phyloP scores from a whole-genome alignment of 305 asterid genomes.

The Solanum hybrid region DNA sequence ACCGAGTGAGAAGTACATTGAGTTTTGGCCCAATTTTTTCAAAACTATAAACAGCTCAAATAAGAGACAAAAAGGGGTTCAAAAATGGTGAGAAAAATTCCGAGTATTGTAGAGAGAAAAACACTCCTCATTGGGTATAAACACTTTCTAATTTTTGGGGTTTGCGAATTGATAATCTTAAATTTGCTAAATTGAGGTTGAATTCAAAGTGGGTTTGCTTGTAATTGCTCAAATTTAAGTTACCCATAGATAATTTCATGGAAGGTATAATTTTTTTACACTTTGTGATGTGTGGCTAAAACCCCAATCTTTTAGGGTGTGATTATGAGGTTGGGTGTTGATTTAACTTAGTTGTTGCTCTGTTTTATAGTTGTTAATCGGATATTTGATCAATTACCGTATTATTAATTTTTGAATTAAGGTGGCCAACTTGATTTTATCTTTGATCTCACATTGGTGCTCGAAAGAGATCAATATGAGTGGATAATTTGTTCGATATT shows the following conservation, averaged over 20 bases:
- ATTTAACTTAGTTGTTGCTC: not conserved
- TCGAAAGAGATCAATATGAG: not conserved
- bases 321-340: not conserved
- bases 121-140: not conserved
- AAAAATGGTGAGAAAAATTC: not conserved
- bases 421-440: not conserved
- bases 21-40: not conserved
- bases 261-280: not conserved
- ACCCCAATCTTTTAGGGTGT: not conserved
- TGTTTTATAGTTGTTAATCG: not conserved
- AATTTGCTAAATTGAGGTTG: not conserved
- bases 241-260: not conserved
- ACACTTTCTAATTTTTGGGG: not conserved
- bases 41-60: not conserved
- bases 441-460: not conserved
- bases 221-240: not conserved
- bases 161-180: not conserved
- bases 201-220: not conserved
- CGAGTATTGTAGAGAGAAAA: not conserved
- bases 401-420: not conserved
- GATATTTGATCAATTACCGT: not conserved
- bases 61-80: too few relatives aligned
- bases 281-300: not conserved
- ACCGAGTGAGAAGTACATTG: not conserved
- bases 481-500: not conserved